These are phyloP conservation scores for Clarireedia paspali DNA, from an alignment of 2,329 filamentous ascomycete species.

Conservation along the genomic window DNA sequence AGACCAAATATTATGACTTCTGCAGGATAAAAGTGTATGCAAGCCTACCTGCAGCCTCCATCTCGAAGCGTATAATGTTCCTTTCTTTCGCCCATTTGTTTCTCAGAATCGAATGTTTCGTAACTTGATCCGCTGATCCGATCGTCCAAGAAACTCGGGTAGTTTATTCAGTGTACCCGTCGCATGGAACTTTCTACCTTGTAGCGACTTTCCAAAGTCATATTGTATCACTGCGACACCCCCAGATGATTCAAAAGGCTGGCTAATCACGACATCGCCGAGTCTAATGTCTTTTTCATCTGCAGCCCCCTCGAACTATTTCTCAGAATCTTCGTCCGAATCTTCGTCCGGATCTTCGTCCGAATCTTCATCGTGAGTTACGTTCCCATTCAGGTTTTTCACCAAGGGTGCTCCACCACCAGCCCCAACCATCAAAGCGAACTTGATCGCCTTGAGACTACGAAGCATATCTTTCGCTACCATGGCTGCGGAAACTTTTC, in stretches of 20 bases:
- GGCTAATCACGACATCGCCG: slow-evolving; percentile 15
- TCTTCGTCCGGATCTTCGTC: background rate
- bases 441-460: slow-evolving; percentile 30
- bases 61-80: slow-evolving; percentile 9
- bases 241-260: slow-evolving; percentile 3
- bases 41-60: slow-evolving; percentile 9
- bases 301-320: background rate
- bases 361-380: background rate
- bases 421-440: slow-evolving; percentile 38
- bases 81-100: slow-evolving; percentile 3
- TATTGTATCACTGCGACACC: slow-evolving; percentile 18
- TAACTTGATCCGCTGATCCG: slow-evolving; percentile 7
- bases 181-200: background rate
- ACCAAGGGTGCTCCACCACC: slow-evolving; percentile 26
- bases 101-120: slow-evolving; percentile 4
- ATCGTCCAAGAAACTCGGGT: slow-evolving; percentile 1
- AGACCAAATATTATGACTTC: background rate
- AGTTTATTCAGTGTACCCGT: slow-evolving; percentile 1
- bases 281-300: slow-evolving; percentile 15
- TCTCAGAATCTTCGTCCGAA: background rate
- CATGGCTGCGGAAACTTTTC: slow-evolving; percentile 29
- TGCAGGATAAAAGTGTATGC: background rate
- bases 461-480: slow-evolving; percentile 22
- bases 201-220: slow-evolving; percentile 19
- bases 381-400: slow-evolving; percentile 6